Percentiles rank a stretch among this genome's conserved stretches.
Evolutionary conservation across 2,329 filamentous ascomycete species (phyloP).

Genomic region (Colletotrichum noveboracense): DNA sequence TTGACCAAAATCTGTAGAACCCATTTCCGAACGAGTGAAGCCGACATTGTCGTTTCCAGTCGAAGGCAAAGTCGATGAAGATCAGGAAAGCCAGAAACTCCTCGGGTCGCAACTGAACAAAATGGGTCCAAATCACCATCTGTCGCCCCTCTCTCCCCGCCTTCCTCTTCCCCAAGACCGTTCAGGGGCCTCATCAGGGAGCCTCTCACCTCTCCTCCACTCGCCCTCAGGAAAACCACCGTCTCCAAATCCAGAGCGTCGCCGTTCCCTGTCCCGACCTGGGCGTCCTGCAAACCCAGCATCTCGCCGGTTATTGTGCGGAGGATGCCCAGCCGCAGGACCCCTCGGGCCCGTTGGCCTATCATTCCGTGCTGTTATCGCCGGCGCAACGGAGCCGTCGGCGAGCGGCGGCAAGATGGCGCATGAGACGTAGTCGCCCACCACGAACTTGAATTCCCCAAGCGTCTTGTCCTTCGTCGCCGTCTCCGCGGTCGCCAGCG

Average conservation of each 20-base stretch:
- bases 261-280: constrained; percentile 40
- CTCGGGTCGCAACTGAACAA: not conserved
- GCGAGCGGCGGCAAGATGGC: constrained; percentile 77
- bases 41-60: not conserved
- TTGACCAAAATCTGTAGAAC: not conserved
- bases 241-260: constrained; percentile 40
- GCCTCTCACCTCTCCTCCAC: constrained; percentile 69
- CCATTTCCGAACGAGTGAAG: not conserved
- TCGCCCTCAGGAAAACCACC: constrained; percentile 56
- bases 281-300: constrained; percentile 31
- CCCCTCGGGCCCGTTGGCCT: constrained; percentile 40
- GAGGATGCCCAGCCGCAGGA: not conserved
- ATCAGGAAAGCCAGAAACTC: not conserved
- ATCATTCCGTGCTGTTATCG: constrained; percentile 52
- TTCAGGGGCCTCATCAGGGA: constrained; percentile 55
- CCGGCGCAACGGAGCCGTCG: constrained; percentile 75
- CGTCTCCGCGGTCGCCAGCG: not conserved
- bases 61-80: not conserved
- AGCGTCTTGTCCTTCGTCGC: constrained; percentile 67
- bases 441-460: constrained; percentile 78
- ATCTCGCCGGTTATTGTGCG: constrained; percentile 8
- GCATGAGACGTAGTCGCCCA: constrained; percentile 87
- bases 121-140: constrained; percentile 28
- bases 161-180: constrained; percentile 49
- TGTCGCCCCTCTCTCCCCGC: constrained; percentile 34